A percentile compares a stretch with the other conserved stretches of the same genome.
phyloP scores from a whole-genome alignment of 2,329 filamentous ascomycete genomes.

The Colletotrichum coccodes region DNA sequence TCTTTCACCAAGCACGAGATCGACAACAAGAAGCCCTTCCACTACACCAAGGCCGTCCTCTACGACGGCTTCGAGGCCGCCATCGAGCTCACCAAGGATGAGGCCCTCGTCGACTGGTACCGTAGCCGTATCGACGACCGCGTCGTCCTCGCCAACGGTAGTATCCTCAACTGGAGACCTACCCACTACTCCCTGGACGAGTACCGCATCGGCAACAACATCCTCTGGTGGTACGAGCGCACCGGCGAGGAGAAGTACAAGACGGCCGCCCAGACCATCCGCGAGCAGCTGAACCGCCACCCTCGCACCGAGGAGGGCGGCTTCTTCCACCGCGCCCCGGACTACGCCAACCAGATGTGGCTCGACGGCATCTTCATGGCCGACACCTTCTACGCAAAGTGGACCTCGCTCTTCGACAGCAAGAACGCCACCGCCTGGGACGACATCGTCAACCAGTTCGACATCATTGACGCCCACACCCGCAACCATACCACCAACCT shows the following conservation, averaged over 20 bases:
- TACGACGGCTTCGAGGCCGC: slow-evolving; percentile 58
- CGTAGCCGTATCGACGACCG: slow-evolving; percentile 55
- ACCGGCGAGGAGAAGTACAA: slow-evolving; percentile 60
- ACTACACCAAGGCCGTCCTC: slow-evolving; percentile 57
- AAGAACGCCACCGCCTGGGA: slow-evolving; percentile 54
- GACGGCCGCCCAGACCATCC: slow-evolving; percentile 56
- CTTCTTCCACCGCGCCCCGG: slow-evolving; percentile 60
- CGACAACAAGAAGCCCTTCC: slow-evolving; percentile 48
- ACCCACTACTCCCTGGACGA: slow-evolving; percentile 61
- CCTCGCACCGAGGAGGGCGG: slow-evolving; percentile 62
- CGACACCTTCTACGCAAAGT: slow-evolving; percentile 54
- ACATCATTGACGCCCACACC: slow-evolving; percentile 56
- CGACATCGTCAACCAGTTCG: slow-evolving; percentile 56
- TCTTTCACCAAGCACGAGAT: slow-evolving; percentile 56
- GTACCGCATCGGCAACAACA: slow-evolving; percentile 62
- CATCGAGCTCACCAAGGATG: slow-evolving; percentile 55
- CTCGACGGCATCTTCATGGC: slow-evolving; percentile 66
- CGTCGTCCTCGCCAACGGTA: slow-evolving; percentile 57
- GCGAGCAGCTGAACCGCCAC: slow-evolving; percentile 58
- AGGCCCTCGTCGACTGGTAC: slow-evolving; percentile 55
- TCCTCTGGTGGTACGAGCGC: slow-evolving; percentile 60
- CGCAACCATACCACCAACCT: slow-evolving; percentile 51
- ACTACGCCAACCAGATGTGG: slow-evolving; percentile 66
- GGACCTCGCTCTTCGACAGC: slow-evolving; percentile 49
- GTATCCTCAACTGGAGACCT: slow-evolving; percentile 41